Evolutionary conservation across 2,329 filamentous ascomycete genomes (phyloP).

Genomic region (Neoascochyta sp.): DNA sequence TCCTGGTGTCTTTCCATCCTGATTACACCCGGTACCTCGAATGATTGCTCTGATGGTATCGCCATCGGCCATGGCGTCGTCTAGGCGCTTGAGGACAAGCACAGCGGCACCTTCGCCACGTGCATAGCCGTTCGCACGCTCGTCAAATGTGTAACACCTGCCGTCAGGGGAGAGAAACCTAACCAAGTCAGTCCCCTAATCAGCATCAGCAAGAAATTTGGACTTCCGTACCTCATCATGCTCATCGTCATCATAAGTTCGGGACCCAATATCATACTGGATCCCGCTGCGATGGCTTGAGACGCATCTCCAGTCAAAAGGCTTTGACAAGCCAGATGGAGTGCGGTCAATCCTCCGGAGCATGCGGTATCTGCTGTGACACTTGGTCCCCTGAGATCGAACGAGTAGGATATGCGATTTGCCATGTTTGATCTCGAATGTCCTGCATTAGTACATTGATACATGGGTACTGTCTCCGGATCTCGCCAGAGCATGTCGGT

Average conservation of each 20-base stretch:
- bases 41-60: slow-evolving; percentile 29
- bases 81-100: slow-evolving; percentile 26
- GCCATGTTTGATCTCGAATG: slow-evolving; percentile 2
- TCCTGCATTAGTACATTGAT: slow-evolving; percentile 2
- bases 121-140: slow-evolving; percentile 24
- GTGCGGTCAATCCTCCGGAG: slow-evolving; percentile 11
- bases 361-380: slow-evolving; percentile 22
- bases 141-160: slow-evolving; percentile 28
- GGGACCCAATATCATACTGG: slow-evolving; percentile 32
- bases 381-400: slow-evolving; percentile 15
- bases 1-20: slow-evolving; percentile 9
- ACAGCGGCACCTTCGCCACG: slow-evolving; percentile 27
- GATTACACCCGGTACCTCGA: slow-evolving; percentile 19
- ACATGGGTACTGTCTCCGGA: slow-evolving; percentile 1
- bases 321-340: slow-evolving; percentile 20
- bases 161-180: slow-evolving; percentile 12
- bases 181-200: no score
- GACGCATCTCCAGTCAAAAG: slow-evolving; percentile 19
- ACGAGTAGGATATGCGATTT: slow-evolving; percentile 13
- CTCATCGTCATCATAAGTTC: slow-evolving; percentile 7
- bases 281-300: slow-evolving; percentile 38
- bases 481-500: slow-evolving; percentile 3
- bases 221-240: slow-evolving; percentile 1
- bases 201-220: slow-evolving; percentile 6
- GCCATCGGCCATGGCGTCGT: slow-evolving; percentile 21